Evolutionary conservation across 2,329 filamentous ascomycete species (phyloP).

Genomic region (Fusarium drepaniforme): DNA sequence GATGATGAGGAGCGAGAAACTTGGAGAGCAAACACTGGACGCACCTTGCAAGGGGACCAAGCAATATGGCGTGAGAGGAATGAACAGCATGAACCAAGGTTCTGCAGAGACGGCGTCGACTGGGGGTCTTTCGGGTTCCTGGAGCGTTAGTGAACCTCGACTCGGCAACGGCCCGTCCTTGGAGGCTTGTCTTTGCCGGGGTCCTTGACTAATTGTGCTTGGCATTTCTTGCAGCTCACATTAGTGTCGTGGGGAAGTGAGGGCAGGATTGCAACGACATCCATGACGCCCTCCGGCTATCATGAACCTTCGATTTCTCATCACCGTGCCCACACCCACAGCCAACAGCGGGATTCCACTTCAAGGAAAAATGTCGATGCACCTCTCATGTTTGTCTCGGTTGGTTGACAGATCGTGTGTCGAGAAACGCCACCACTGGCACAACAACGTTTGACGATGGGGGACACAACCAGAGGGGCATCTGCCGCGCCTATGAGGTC

Average conservation of each 20-base stretch:
- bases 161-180: slow-evolving; percentile 30
- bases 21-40: background rate
- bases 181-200: slow-evolving; percentile 28
- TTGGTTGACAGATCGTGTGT: slow-evolving; percentile 1
- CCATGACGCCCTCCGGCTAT: slow-evolving; percentile 21
- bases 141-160: slow-evolving; percentile 15
- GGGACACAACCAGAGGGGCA: background rate
- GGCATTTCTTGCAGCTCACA: slow-evolving; percentile 41
- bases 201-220: slow-evolving; percentile 28
- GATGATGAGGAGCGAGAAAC: slow-evolving; percentile 1
- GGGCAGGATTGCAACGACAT: slow-evolving; percentile 13
- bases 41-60: background rate
- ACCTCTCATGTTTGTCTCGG: slow-evolving; percentile 4
- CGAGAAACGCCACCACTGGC: background rate
- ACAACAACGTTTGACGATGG: background rate
- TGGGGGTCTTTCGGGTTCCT: slow-evolving; percentile 5
- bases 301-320: slow-evolving; percentile 2
- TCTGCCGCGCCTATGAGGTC: slow-evolving; percentile 6
- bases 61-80: slow-evolving; percentile 16
- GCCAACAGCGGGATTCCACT: background rate
- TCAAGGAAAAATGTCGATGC: background rate
- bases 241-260: slow-evolving; percentile 28
- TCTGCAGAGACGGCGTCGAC: background rate
- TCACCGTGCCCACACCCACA: background rate
- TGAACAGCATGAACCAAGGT: slow-evolving; percentile 10